Percentiles rank a stretch among this genome's conserved stretches.
phyloP scores from a whole-genome alignment of 306 rosid genomes.

The Cicer chorassanicum region DNA sequence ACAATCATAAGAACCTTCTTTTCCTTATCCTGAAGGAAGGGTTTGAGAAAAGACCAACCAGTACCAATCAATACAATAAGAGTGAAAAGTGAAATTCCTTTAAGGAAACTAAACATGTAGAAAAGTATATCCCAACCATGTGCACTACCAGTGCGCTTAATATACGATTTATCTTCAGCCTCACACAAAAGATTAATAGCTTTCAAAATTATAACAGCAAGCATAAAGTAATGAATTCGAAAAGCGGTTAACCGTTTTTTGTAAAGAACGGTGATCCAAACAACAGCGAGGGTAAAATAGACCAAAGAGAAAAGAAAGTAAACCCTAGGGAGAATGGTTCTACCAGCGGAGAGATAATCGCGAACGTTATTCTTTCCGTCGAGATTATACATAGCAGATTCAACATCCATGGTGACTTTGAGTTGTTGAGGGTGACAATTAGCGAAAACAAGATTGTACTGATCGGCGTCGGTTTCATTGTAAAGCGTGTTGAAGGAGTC shows the following conservation, averaged over 20 bases:
- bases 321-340: constrained; percentile 76
- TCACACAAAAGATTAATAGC: constrained; percentile 81
- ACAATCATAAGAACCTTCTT: constrained; percentile 95
- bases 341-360: constrained; percentile 86
- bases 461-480: constrained; percentile 73
- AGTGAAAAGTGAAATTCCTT: constrained; percentile 84
- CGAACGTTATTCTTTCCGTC: constrained; percentile 67
- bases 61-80: constrained; percentile 88
- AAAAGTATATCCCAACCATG: constrained; percentile 97
- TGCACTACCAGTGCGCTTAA: constrained; percentile 85
- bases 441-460: constrained; percentile 84
- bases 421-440: constrained; percentile 60
- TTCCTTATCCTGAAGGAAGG: constrained; percentile 86
- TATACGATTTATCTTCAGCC: constrained; percentile 88
- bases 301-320: constrained; percentile 68
- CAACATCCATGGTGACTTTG: constrained; percentile 69
- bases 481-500: constrained; percentile 38
- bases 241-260: constrained; percentile 80
- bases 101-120: constrained; percentile 84
- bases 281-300: constrained; percentile 59
- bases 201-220: constrained; percentile 77
- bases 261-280: constrained; percentile 73
- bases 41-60: constrained; percentile 95
- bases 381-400: constrained; percentile 84
- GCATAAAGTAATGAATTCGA: constrained; percentile 90